Evolutionary conservation across 2,329 filamentous ascomycete species (phyloP).

Genomic region (Aspergillus persii): DNA sequence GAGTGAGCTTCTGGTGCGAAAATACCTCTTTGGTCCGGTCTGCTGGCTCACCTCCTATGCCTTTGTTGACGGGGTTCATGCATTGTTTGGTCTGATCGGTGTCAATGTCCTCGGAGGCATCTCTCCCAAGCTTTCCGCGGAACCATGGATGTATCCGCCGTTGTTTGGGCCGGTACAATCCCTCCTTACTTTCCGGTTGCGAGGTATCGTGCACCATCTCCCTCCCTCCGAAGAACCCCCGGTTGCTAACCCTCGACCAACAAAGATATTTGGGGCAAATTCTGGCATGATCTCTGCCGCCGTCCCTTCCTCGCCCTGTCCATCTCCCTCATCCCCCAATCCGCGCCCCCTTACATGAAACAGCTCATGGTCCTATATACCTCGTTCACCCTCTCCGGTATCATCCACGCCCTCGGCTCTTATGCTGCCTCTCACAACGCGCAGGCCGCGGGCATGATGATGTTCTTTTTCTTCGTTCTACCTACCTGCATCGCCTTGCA

Average conservation of each 20-base stretch:
- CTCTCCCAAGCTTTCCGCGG: constrained; percentile 2
- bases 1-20: constrained; percentile 2
- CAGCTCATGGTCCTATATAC: constrained; percentile 7
- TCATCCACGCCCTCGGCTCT: constrained; percentile 12
- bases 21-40: constrained; percentile 10
- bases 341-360: neutral
- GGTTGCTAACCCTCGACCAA: neutral
- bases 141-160: constrained; percentile 20
- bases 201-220: constrained; percentile 3
- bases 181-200: constrained; percentile 10
- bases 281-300: constrained; percentile 20
- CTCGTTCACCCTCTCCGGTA: constrained; percentile 14
- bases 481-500: constrained; percentile 12
- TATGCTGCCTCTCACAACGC: constrained; percentile 11
- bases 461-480: constrained; percentile 15
- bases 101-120: constrained; percentile 7
- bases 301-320: constrained; percentile 12
- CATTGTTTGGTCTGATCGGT: constrained; percentile 3
- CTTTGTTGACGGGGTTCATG: constrained; percentile 15
- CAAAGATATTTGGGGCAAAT: constrained; percentile 17
- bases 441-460: constrained; percentile 14
- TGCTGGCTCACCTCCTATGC: constrained; percentile 16
- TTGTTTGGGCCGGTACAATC: constrained; percentile 13
- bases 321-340: constrained; percentile 3
- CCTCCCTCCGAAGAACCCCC: neutral